A percentile compares a stretch with the other conserved stretches of the same genome.
phyloP scores from a whole-genome alignment of 257 asterid genomes.

The Fraxinus quadrangulata region DNA sequence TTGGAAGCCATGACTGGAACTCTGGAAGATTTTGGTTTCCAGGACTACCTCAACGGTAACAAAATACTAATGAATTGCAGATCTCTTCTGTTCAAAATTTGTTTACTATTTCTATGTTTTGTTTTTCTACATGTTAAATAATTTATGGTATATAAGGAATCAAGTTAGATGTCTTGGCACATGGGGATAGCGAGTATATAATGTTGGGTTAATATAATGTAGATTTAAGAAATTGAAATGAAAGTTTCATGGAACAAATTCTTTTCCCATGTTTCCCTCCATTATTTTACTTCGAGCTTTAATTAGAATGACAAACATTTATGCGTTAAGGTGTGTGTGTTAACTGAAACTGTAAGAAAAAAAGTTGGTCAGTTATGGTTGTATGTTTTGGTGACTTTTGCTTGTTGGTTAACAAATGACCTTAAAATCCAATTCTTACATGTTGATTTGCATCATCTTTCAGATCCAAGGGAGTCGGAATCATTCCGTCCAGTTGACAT shows the following conservation, averaged over 20 bases:
- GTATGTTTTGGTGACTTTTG: not conserved
- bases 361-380: not conserved
- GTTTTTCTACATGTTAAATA: not conserved
- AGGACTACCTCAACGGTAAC: slow-evolving; percentile 81
- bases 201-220: not conserved
- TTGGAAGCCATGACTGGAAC: slow-evolving; percentile 74
- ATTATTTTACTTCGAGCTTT: no score
- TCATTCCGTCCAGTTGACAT: slow-evolving; percentile 63
- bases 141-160: not conserved
- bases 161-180: not conserved
- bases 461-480: slow-evolving; percentile 95
- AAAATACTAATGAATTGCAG: not conserved
- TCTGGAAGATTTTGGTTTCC: slow-evolving; percentile 75
- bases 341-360: not conserved
- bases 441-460: slow-evolving; percentile 18
- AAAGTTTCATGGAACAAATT: not conserved
- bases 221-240: not conserved
- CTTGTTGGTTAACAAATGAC: not conserved
- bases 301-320: not conserved
- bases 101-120: not conserved
- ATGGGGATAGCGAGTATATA: not conserved
- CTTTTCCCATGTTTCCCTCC: no score
- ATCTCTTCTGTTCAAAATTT: not conserved
- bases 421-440: slow-evolving; percentile 17
- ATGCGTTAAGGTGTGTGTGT: not conserved